phyloP scores from a whole-genome alignment of 495 filamentous ascomycete genomes.

The Aspergillus saccharolyticus region DNA sequence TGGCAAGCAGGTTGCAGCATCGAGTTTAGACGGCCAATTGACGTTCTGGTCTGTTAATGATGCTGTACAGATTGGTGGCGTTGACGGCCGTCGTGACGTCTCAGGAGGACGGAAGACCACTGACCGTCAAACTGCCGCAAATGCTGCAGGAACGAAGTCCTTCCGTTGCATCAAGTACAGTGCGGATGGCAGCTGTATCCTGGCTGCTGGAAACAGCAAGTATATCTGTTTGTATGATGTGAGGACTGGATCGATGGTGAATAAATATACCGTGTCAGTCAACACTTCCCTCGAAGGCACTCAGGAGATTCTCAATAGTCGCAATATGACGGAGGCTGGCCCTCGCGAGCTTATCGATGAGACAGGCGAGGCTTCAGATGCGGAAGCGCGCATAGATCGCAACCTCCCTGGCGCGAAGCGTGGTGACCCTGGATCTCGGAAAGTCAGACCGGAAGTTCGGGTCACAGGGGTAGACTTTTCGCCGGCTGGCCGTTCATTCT shows the following conservation, averaged over 20 bases:
- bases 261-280: conserved; percentile 89
- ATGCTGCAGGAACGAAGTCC: conserved; percentile 78
- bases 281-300: conserved; percentile 93
- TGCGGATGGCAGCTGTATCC: conserved; percentile 81
- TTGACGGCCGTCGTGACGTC: conserved; percentile 87
- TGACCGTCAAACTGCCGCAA: conserved; percentile 86
- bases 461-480: conserved; percentile 82
- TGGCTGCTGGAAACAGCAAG: conserved; percentile 93
- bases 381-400: conserved; percentile 76
- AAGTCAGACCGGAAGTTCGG: conserved; percentile 74
- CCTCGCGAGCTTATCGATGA: conserved; percentile 77
- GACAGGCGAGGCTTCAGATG: conserved; percentile 81
- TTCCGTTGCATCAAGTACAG: conserved; percentile 87
- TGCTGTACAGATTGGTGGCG: conserved; percentile 70
- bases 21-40: conserved; percentile 86
- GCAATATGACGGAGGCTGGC: conserved; percentile 83
- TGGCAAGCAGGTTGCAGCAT: conserved; percentile 83
- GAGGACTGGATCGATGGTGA: conserved; percentile 78
- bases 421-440: conserved; percentile 74
- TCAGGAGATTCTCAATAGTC: conserved; percentile 92
- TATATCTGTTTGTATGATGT: conserved; percentile 96
- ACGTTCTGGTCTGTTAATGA: conserved; percentile 93
- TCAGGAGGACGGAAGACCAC: conserved; percentile 84
- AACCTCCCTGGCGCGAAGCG: conserved; percentile 84
- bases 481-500: conserved; percentile 83